Base-by-base conservation (phyloP, 2,329 filamentous ascomycete species). In the Fusarium burgessii region DNA sequence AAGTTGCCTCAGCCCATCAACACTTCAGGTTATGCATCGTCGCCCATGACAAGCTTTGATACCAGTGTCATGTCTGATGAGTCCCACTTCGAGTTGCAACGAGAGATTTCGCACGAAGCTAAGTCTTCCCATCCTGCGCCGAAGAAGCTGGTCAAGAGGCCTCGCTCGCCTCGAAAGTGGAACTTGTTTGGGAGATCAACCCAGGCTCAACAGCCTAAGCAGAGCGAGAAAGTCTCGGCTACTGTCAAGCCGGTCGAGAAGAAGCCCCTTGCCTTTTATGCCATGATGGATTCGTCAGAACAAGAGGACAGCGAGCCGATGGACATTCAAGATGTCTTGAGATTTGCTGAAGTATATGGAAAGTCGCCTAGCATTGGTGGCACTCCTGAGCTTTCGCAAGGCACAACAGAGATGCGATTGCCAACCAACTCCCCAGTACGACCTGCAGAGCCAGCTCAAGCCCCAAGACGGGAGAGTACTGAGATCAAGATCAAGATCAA, bases 261-360 rank as follows among this genome's bases (percentile, higher is more conserved):
- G 58, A 89, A 88, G 64, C 81, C 86, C 1, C 79, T 89, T 10
- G 84, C 89, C 3, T 90, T 88, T 71, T 91, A 91, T 73, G 84
- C 89, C 11, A 87, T 90, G 77, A 85, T 91, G 76, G 88, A 91
- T 73, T 86, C 85, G 4, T 85, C 87, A 0, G 88, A 90, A 68
- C 84, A 84, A 67, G 86, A 87, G 74, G 83, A 87, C 50, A 78
- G 84, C 11, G 83, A 84, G 20, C 74, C 78, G 2, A 71, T 78
- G 59, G 79, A 81, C 50, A 76, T 83, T 8, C 79, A 80, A 36
- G 83, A 86, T 33, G 83, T 88, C 18, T 77, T 89, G 29, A 84
- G 85, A 23, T 85, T 87, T 72, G 87, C 84, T 15, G 82, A 83
- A 43, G 80, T 81, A 32, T 80, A 81, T 23, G 66, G 70, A 3